phyloP scores from a whole-genome alignment of 73 alveolate species.

The Breviolum minutum region DNA sequence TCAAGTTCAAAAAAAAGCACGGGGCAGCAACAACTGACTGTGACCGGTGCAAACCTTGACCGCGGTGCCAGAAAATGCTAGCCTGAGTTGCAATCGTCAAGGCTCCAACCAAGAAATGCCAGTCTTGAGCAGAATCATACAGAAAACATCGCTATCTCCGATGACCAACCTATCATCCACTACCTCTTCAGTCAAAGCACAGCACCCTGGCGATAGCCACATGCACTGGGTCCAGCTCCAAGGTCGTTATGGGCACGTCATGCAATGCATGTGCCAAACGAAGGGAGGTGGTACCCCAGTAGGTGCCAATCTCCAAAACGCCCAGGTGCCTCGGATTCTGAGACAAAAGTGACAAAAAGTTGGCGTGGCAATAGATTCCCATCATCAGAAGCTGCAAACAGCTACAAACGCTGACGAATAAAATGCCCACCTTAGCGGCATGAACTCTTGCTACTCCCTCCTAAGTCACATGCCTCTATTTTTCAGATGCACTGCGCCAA shows the following conservation, averaged over 20 bases:
- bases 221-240: slow-evolving; percentile 73
- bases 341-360: no score
- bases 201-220: slow-evolving; percentile 63
- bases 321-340: slow-evolving; percentile 22
- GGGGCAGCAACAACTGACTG: slow-evolving; percentile 42
- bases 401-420: no score
- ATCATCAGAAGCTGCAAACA: no score
- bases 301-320: slow-evolving; percentile 88
- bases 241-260: neutral
- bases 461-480: no score
- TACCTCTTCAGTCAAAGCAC: neutral
- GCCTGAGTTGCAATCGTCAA: neutral
- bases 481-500: no score
- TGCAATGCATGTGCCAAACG: slow-evolving; percentile 60
- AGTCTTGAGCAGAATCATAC: no score
- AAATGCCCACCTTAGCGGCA: neutral
- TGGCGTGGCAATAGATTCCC: no score
- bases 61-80: slow-evolving; percentile 16
- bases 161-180: neutral
- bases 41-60: slow-evolving; percentile 47
- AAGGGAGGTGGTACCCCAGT: slow-evolving; percentile 66
- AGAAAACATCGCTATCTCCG: no score
- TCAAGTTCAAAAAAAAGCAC: neutral
- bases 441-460: no score
- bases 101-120: no score